Evolutionary conservation across 345 rosid genomes (phyloP).

Genomic region (Corymbia maculata): DNA sequence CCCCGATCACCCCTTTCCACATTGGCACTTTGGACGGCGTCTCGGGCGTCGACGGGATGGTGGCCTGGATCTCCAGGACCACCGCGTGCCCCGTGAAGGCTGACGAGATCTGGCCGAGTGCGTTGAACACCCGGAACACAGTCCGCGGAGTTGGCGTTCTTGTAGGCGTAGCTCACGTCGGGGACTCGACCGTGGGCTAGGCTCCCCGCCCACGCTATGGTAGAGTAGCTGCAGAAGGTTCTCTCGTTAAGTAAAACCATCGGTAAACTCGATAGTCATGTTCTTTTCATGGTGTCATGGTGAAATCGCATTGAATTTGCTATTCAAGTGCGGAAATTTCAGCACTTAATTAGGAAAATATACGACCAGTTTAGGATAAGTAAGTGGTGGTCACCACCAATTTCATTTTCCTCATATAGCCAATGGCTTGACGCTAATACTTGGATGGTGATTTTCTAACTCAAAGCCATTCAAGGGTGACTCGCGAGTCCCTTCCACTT

Average conservation of each 20-base stretch:
- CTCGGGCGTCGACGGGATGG: slow-evolving; percentile 82
- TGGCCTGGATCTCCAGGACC: slow-evolving; percentile 85
- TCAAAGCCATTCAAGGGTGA: neutral
- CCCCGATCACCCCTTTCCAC: slow-evolving; percentile 86
- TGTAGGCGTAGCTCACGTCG: slow-evolving; percentile 65
- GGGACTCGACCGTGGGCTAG: slow-evolving; percentile 47
- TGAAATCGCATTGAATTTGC: neutral
- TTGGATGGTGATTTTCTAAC: neutral
- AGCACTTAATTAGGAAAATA: neutral
- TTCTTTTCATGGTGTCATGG: neutral
- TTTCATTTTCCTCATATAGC: neutral
- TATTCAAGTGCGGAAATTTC: neutral
- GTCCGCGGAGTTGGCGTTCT: slow-evolving; percentile 29
- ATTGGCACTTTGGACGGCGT: slow-evolving; percentile 71
- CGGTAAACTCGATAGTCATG: neutral
- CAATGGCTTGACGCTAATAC: neutral
- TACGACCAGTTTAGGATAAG: neutral
- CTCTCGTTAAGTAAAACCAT: neutral
- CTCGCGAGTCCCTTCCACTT: neutral
- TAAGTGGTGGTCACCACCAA: neutral
- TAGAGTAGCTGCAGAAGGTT: slow-evolving; percentile 55
- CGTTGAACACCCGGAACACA: slow-evolving; percentile 67
- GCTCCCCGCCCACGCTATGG: slow-evolving; percentile 82
- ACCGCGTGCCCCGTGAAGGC: slow-evolving; percentile 95
- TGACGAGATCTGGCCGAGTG: slow-evolving; percentile 74